phyloP scores from a whole-genome alignment of 2,329 filamentous ascomycete species.

The Xylariaceae sp. region DNA sequence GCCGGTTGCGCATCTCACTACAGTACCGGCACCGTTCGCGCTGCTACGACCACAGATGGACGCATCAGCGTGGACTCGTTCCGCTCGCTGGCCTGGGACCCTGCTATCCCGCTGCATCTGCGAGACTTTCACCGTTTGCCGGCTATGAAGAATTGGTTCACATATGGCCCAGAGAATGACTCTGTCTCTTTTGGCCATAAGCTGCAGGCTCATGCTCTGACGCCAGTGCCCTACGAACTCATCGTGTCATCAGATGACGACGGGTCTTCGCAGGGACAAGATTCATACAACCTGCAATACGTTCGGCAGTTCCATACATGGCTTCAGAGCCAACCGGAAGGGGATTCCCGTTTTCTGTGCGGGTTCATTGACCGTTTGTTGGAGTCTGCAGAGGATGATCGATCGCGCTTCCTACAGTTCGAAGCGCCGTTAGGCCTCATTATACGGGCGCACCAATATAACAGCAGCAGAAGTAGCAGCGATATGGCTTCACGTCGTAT shows the following conservation, averaged over 20 bases:
- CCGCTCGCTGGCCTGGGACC: constrained; percentile 22
- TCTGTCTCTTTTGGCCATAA: constrained; percentile 18
- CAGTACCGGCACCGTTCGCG: neutral
- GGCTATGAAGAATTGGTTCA: constrained; percentile 30
- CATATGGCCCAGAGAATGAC: neutral
- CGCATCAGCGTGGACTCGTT: constrained; percentile 21
- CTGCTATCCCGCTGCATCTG: constrained; percentile 20
- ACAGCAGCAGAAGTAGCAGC: constrained; percentile 27
- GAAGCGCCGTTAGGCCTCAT: constrained; percentile 61
- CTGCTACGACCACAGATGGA: constrained; percentile 1
- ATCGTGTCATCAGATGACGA: constrained; percentile 1
- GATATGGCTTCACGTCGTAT: constrained; percentile 11
- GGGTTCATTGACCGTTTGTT: constrained; percentile 28
- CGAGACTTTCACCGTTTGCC: constrained; percentile 19
- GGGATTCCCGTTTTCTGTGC: constrained; percentile 4
- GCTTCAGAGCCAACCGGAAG: constrained; percentile 15
- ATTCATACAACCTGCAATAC: constrained; percentile 2
- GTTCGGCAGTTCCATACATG: constrained; percentile 21
- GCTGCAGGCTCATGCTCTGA: constrained; percentile 21
- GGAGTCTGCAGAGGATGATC: constrained; percentile 15
- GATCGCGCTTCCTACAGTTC: constrained; percentile 49
- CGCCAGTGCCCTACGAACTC: constrained; percentile 30
- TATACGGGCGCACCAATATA: constrained; percentile 50
- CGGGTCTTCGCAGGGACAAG: neutral
- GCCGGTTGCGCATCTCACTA: neutral